Evolutionary conservation across 2,329 filamentous ascomycete species (phyloP), one percentile per base, ranked within the genome.

Genomic region (Aplosporella prunicola): DNA sequence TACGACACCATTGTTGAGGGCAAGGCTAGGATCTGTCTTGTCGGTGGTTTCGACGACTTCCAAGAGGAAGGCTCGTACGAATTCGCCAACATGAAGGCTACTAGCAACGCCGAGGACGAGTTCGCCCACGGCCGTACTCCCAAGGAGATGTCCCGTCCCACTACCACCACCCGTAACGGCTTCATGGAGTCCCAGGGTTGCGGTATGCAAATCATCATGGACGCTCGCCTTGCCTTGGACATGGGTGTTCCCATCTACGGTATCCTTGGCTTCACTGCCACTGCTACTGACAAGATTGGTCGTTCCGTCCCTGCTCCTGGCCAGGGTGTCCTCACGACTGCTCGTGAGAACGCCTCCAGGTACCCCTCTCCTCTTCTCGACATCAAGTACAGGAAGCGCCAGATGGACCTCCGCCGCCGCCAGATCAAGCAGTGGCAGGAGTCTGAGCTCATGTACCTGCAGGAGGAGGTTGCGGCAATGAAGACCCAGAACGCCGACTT

Each of bases 171-270:
- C 45, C 77, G 91, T 64, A 91, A 88, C 53, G 91, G 91, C 35
- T 98, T 98, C 72, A 96, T 98, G 91, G 91, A 98, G 66, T 94
- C 93, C 3, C 91, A 98, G 66, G 91, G 91, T 57, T 93, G 87
- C 53, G 91, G 93, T 81, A 80, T 98, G 62, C 91, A 98, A 66
- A 74, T 98, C 55, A 89, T 98, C 64, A 98, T 98, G 91, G 93
- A 85, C 46, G 91, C 89, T 39, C 84, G 83, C 68, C 79, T 98
- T 47, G 91, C 91, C 28, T 69, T 98, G 38, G 91, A 98, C 47
- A 98, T 98, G 91, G 91, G 91, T 62, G 86, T 98, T 17, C 91
- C 91, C 9, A 96, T 98, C 55, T 87, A 98, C 56, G 89, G 89
- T 72, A 77, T 98, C 45, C 67, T 98, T 52, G 93, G 84, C 43